These are phyloP conservation scores for Neurospora cerealis DNA, from an alignment of 495 filamentous ascomycete genomes.

Conservation along the genomic window DNA sequence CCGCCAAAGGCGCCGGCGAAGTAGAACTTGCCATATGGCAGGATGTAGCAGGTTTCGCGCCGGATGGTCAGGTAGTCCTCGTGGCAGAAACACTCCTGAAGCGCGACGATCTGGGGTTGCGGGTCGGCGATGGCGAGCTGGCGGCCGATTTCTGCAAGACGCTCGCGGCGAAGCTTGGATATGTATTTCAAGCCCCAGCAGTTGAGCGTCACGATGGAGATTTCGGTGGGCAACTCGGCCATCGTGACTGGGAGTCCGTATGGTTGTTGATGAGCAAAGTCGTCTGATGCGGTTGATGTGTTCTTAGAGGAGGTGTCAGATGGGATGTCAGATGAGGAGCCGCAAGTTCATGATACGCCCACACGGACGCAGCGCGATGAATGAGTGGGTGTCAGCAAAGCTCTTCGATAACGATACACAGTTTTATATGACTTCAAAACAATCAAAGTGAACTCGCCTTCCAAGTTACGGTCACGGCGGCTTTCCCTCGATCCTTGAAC, in stretches of 20 bases:
- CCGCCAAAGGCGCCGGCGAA: conserved; percentile 79
- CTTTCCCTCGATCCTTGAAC: not conserved
- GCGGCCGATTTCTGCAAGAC: conserved; percentile 73
- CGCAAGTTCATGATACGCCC: not conserved
- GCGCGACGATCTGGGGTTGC: conserved; percentile 72
- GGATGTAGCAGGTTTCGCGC: conserved; percentile 56
- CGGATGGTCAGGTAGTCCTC: conserved; percentile 82
- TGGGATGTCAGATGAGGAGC: not conserved
- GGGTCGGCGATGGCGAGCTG: conserved; percentile 58
- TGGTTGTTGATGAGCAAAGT: not conserved
- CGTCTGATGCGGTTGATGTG: not conserved
- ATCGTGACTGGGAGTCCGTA: conserved; percentile 8
- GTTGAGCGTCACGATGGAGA: conserved; percentile 79
- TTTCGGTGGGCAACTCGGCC: conserved; percentile 35
- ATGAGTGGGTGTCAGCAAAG: not conserved
- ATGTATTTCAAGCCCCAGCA: conserved; percentile 95
- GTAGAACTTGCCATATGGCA: conserved; percentile 96
- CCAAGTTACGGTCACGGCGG: not conserved
- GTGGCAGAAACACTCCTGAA: conserved; percentile 95
- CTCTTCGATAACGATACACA: not conserved
- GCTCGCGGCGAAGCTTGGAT: conserved; percentile 66
- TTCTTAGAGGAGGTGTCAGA: not conserved
- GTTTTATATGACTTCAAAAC: not conserved
- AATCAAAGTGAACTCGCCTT: not conserved
- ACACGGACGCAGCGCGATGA: not conserved